These are phyloP conservation scores for Acanthamoeba culbertsoni DNA, from an alignment of 208 protist species.

Conservation along the genomic window DNA sequence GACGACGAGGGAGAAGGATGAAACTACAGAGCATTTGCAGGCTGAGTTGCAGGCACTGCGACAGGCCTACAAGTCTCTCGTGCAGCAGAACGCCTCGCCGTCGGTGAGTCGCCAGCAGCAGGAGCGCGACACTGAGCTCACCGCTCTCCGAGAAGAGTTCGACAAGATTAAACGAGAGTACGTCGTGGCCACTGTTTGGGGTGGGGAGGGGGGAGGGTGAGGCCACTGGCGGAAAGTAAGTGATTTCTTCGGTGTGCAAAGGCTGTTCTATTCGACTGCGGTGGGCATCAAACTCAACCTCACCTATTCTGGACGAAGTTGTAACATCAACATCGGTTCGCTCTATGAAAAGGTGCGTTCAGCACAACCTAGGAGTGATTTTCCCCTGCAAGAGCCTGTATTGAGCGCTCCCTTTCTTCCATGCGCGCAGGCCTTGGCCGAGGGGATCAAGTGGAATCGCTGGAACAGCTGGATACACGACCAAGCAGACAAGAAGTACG, in stretches of 20 bases:
- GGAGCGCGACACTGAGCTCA: background rate
- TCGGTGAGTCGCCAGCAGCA: background rate
- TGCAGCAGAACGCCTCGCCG: background rate
- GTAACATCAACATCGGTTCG: background rate
- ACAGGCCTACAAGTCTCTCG: background rate
- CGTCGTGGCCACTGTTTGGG: background rate
- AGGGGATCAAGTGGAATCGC: background rate
- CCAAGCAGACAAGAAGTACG: background rate
- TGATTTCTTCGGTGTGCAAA: background rate
- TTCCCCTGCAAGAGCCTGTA: background rate
- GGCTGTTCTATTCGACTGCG: background rate
- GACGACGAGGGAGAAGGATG: background rate
- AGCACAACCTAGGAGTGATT: background rate
- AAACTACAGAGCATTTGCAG: background rate
- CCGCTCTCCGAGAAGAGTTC: background rate
- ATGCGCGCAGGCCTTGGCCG: background rate
- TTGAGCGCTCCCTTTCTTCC: background rate
- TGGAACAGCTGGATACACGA: background rate
- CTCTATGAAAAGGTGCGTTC: background rate
- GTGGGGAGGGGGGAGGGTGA: too few species aligned
- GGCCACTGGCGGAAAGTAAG: background rate
- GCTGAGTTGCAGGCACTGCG: background rate
- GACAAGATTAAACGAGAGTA: background rate
- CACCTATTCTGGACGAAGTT: background rate
- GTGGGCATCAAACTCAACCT: background rate